Base-by-base conservation (phyloP, 495 filamentous ascomycete genomes). In the Thermochaetoides thermophila region DNA sequence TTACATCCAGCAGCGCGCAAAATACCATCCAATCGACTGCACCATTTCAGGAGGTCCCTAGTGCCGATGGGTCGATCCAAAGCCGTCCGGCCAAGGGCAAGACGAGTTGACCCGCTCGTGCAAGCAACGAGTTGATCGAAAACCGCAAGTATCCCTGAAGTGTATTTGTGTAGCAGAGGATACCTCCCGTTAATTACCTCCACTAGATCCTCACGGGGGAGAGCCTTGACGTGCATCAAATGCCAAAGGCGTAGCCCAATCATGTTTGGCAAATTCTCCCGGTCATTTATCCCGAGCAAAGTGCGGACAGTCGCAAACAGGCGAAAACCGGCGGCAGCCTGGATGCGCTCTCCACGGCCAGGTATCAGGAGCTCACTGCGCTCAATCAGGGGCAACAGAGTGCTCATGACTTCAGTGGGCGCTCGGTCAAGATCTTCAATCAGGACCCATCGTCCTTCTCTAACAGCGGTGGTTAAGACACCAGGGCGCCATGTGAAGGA, bases 371-470 rank as follows among this genome's bases (percentile, higher is more conserved):
- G 67, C 53, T 94, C 83, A 2, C 83, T 69, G 27, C 78, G 69
- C 49, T 96, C 87, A 39, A 96, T 82, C 2, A 99, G 67, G 1
- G 91, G 87, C 18, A 95, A 62, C 23, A 99, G 69, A 3, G 81
- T 81, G 48, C 85, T 85, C 51, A 96, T 79, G 29, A 95, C 78
- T 51, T 95, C 89, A 35, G 78, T 84, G n/a, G 91, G 86, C 12
- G 89, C 91, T 32, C 87, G 79, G 51, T 99, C 81, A 17, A 99
- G 66, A 52, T 99, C 91, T 59, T 99, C 91, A 34, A 99, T 86
- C 35, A 96, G 60, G 4, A 99, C 75, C 91, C 89, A 96, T 47
- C 84, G 71, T 27, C 91, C 91, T 59, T 96, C 87, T 49, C 66
- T 75, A 2, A 94, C 84, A 10, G 91, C 91, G 23, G 84, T 91